These are phyloP conservation scores for Colletotrichum tropicicola DNA, from an alignment of 2,329 filamentous ascomycete species.

Conservation along the genomic window DNA sequence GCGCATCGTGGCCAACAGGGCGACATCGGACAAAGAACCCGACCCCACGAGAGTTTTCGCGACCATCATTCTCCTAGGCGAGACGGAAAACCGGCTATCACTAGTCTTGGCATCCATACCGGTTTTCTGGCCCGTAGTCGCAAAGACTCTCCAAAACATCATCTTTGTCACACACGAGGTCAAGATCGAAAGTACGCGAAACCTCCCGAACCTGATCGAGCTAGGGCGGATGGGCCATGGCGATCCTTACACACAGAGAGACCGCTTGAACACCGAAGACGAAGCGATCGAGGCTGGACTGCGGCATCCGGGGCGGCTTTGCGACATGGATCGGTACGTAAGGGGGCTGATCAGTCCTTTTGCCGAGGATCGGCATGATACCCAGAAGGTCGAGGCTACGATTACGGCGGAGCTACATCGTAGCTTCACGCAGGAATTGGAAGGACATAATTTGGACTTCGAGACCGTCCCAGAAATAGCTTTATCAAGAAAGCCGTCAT, in stretches of 20 bases:
- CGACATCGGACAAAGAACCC: neutral
- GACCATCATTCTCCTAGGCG: slow-evolving; percentile 1
- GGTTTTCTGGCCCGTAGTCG: slow-evolving; percentile 8
- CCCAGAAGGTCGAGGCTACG: neutral
- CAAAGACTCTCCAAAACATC: neutral
- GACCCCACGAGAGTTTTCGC: slow-evolving; percentile 5
- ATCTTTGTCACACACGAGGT: slow-evolving; percentile 16
- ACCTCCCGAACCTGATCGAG: neutral
- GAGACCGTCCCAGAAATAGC: neutral
- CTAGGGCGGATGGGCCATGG: neutral
- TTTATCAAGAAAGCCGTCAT: too few relatives aligned
- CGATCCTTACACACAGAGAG: neutral
- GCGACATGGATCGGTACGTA: neutral
- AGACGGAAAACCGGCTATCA: slow-evolving; percentile 9
- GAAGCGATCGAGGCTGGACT: neutral
- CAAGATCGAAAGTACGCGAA: neutral
- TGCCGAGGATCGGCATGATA: too few relatives aligned
- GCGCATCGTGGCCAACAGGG: slow-evolving; percentile 11
- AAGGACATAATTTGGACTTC: neutral
- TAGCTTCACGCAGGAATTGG: neutral
- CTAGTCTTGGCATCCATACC: slow-evolving; percentile 12
- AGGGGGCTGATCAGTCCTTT: slow-evolving; percentile 13
- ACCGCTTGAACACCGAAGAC: neutral
- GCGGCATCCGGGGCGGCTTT: neutral
- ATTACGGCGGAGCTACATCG: neutral